Conservation (phyloP, 768 basidiomycete species). For the Lenzites betulinus region DNA sequence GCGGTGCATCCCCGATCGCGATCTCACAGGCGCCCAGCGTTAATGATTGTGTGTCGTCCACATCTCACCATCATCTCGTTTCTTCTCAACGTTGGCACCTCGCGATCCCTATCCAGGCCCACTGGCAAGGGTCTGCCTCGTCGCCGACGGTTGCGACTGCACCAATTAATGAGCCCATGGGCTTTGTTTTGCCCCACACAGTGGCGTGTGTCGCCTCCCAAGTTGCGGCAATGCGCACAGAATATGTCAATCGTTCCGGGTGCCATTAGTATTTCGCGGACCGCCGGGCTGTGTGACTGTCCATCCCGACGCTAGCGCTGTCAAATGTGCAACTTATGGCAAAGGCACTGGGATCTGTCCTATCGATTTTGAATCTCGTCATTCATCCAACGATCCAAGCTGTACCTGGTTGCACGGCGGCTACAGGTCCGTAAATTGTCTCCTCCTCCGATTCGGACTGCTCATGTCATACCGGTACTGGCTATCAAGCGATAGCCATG, state of each 20-base stretch:
- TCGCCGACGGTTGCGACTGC: slow-evolving; percentile 1
- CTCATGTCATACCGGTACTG: slow-evolving; percentile 6
- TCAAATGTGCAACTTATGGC: slow-evolving; percentile 9
- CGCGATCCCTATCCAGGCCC: background rate
- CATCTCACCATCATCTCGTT: slow-evolving; percentile 8
- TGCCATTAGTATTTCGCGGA: background rate
- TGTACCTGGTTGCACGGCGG: slow-evolving; percentile 10
- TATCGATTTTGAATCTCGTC: slow-evolving; percentile 7
- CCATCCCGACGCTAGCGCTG: slow-evolving; percentile 2
- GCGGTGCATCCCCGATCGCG: background rate
- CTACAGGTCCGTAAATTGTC: slow-evolving; percentile 8
- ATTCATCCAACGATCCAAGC: background rate
- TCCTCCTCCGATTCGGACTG: slow-evolving; percentile 19
- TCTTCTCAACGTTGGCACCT: slow-evolving; percentile 10
- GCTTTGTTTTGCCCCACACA: background rate
- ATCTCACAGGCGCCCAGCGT: slow-evolving; percentile 1
- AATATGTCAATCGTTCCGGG: slow-evolving; percentile 2
- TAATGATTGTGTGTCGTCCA: background rate
- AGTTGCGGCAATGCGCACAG: slow-evolving; percentile 1
- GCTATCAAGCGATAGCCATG: background rate
- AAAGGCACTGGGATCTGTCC: background rate
- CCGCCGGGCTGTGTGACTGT: slow-evolving; percentile 15
- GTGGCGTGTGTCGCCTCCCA: background rate
- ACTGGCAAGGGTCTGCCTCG: too few relatives aligned
- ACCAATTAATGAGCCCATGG: background rate